Evolutionary conservation across 139 green algal genomes (phyloP).

Genomic region (Chlorella vulgaris): DNA sequence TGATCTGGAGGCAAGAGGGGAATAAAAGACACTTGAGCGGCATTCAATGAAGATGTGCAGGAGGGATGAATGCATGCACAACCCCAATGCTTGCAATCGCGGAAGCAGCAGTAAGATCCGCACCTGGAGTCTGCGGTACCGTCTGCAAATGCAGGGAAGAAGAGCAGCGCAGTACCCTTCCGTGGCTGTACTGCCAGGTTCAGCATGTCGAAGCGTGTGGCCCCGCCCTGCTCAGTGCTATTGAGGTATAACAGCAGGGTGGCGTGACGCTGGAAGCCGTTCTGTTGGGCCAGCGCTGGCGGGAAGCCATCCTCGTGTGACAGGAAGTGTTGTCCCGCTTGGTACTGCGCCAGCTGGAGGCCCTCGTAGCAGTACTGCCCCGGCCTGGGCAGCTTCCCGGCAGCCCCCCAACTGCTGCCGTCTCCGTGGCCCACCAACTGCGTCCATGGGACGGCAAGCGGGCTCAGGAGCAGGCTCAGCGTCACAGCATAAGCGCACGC

Average conservation of each 20-base stretch:
- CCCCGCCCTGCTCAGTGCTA: conserved; percentile 46
- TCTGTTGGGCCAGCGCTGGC: conserved; percentile 47
- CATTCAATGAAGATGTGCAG: no score
- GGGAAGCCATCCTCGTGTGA: conserved; percentile 79
- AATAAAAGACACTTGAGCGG: neutral
- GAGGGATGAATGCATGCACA: no score
- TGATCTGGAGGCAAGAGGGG: conserved; percentile 35
- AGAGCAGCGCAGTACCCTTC: conserved; percentile 71
- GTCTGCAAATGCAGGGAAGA: conserved; percentile 75
- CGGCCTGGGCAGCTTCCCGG: conserved; percentile 51
- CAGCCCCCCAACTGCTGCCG: conserved; percentile 42
- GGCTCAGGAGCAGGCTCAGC: no score
- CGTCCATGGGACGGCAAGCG: no score
- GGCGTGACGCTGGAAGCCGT: conserved; percentile 77
- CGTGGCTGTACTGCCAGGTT: conserved; percentile 61
- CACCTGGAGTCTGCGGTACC: conserved; percentile 60
- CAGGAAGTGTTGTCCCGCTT: conserved; percentile 69
- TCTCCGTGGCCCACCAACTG: conserved; percentile 44
- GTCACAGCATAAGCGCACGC: no score
- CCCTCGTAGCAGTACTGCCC: conserved; percentile 70
- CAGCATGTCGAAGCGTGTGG: conserved; percentile 72
- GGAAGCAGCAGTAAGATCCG: neutral
- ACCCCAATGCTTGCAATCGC: neutral
- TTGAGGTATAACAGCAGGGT: conserved; percentile 79
- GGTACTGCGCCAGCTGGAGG: conserved; percentile 71